Percentiles rank a stretch among this genome's conserved stretches.
Evolutionary conservation across 306 rosid species (phyloP).

Genomic region (Oemleria cerasiformis): DNA sequence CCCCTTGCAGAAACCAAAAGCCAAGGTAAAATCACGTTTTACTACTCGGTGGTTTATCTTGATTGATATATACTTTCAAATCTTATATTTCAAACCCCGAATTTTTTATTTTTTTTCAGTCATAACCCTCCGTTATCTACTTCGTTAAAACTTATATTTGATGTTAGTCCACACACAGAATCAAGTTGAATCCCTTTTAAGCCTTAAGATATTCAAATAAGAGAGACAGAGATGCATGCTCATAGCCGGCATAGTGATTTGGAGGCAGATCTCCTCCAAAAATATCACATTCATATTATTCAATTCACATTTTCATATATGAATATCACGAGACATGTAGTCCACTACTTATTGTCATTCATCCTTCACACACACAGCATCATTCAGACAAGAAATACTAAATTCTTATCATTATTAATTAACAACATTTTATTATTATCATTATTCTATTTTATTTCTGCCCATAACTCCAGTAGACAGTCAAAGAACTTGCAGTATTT

Average conservation of each 20-base stretch:
- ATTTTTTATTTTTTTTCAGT: too few species aligned
- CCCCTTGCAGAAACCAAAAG: too few species aligned
- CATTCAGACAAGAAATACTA: background rate
- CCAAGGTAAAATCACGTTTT: too few species aligned
- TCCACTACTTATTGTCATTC: conserved; percentile 28
- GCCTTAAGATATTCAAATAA: too few species aligned
- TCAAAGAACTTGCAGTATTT: background rate
- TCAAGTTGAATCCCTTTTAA: too few species aligned
- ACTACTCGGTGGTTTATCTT: too few species aligned
- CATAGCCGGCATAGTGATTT: background rate
- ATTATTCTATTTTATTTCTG: background rate
- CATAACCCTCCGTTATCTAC: too few species aligned
- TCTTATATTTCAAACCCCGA: too few species aligned
- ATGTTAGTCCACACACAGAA: too few species aligned
- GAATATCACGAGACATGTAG: conserved; percentile 22
- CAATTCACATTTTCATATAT: background rate
- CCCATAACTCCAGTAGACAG: background rate
- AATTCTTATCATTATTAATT: background rate
- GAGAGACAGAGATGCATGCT: too few species aligned
- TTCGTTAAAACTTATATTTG: too few species aligned
- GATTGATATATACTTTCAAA: too few species aligned
- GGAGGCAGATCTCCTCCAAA: conserved; percentile 17
- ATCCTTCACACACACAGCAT: background rate
- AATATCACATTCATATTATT: conserved; percentile 2
- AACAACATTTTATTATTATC: background rate